phyloP scores from a whole-genome alignment of 345 rosid genomes.

The Gossypium sturtianum region DNA sequence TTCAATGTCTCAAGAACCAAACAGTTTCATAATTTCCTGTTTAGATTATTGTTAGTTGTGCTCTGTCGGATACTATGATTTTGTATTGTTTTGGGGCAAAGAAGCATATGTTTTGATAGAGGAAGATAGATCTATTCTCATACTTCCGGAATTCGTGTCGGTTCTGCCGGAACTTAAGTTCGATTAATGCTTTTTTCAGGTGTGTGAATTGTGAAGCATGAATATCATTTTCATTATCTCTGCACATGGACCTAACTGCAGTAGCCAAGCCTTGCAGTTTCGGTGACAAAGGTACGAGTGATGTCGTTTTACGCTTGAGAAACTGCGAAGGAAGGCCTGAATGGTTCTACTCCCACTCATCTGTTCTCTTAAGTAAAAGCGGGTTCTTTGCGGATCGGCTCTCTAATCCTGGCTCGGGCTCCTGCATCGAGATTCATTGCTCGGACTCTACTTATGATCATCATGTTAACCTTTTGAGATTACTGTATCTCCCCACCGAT shows the following conservation, averaged over 20 bases:
- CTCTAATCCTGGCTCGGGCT: constrained; percentile 18
- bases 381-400: constrained; percentile 35
- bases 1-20: background rate
- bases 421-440: constrained; percentile 32
- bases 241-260: constrained; percentile 32
- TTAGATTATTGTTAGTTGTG: background rate
- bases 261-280: constrained; percentile 24
- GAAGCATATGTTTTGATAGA: background rate
- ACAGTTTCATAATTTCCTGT: too few species aligned
- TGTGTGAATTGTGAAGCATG: constrained; percentile 34
- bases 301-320: constrained; percentile 27
- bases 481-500: constrained; percentile 32
- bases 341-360: constrained; percentile 32
- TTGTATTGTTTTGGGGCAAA: background rate
- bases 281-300: constrained; percentile 33
- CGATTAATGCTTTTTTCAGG: constrained; percentile 2
- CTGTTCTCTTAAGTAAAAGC: constrained; percentile 31
- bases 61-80: background rate
- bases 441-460: constrained; percentile 32
- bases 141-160: background rate
- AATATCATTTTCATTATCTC: constrained; percentile 11
- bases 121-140: background rate
- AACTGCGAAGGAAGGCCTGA: constrained; percentile 40
- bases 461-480: constrained; percentile 38
- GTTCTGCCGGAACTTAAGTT: background rate